Percentiles rank a stretch among this genome's conserved stretches.
phyloP scores from a whole-genome alignment of 2,329 filamentous ascomycete genomes.

The Nothomitra cinnamomea region DNA sequence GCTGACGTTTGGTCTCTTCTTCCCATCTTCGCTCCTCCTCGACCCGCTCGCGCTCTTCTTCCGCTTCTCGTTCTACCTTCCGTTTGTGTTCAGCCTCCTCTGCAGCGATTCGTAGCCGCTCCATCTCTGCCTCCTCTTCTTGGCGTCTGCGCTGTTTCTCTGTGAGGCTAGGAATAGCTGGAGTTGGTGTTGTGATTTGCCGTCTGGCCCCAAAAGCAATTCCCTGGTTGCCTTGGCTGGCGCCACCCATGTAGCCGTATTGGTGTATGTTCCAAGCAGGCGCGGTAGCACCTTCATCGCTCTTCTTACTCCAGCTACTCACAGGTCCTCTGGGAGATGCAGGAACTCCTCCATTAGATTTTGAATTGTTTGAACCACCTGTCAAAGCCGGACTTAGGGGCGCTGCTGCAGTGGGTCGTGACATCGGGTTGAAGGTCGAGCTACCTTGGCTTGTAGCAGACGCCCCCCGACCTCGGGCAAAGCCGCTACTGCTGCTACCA shows the following conservation, averaged over 20 bases:
- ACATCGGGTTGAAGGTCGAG: neutral
- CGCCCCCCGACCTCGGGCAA: conserved; percentile 27
- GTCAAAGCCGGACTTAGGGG: conserved; percentile 24
- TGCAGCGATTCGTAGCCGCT: conserved; percentile 29
- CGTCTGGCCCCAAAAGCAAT: conserved; percentile 81
- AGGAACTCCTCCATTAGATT: conserved; percentile 29
- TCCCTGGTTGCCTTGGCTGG: conserved; percentile 87
- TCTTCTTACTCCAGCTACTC: conserved; percentile 80
- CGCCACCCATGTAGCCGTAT: conserved; percentile 96
- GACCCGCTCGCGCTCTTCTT: conserved; percentile 26
- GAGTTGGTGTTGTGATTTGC: conserved; percentile 76
- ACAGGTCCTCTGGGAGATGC: conserved; percentile 36
- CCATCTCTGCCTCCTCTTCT: conserved; percentile 38
- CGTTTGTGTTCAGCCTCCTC: conserved; percentile 35
- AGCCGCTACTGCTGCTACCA: conserved; percentile 14
- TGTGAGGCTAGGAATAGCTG: conserved; percentile 60
- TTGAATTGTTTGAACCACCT: conserved; percentile 40
- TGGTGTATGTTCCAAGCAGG: conserved; percentile 98
- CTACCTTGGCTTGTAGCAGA: conserved; percentile 38
- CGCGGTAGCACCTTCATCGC: conserved; percentile 61
- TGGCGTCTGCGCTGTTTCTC: conserved; percentile 62
- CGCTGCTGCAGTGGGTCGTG: conserved; percentile 16
- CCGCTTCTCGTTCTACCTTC: conserved; percentile 31
- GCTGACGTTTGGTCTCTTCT: conserved; percentile 25
- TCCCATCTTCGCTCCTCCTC: conserved; percentile 31